Evolutionary conservation across 352 stramenopile genomes (phyloP).

Genomic region (Globisporangium perplexum): DNA sequence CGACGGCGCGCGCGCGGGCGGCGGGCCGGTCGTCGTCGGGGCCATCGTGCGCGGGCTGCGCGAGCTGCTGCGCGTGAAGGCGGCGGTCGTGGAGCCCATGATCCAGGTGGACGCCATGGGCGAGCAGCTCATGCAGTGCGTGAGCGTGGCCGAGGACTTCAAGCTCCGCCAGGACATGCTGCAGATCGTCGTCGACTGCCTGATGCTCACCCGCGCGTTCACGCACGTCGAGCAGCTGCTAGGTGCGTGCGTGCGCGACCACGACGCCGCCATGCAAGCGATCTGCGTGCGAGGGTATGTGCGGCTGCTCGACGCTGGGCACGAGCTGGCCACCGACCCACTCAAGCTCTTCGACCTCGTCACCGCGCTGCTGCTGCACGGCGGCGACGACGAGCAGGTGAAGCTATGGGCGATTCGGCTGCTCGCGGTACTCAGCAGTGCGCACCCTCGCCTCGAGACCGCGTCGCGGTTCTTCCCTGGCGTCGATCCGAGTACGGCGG

Average conservation of each 20-base stretch:
- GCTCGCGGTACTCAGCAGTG: conserved; percentile 18
- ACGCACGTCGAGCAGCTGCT: conserved; percentile 37
- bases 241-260: conserved; percentile 40
- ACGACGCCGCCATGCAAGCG: conserved; percentile 48
- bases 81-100: conserved; percentile 67
- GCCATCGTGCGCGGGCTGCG: conserved; percentile 62
- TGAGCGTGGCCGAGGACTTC: conserved; percentile 69
- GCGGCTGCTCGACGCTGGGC: conserved; percentile 32
- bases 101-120: conserved; percentile 76
- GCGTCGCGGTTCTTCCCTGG: conserved; percentile 20
- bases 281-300: conserved; percentile 55
- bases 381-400: conserved; percentile 23
- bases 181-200: conserved; percentile 65
- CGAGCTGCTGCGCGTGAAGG: conserved; percentile 49
- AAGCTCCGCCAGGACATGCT: conserved; percentile 73
- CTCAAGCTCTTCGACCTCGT: conserved; percentile 31
- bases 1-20: conserved; percentile 18
- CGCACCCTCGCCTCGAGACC: conserved; percentile 19
- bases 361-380: conserved; percentile 25
- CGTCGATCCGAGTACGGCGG: not conserved
- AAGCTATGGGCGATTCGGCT: conserved; percentile 27
- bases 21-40: conserved; percentile 44
- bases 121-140: conserved; percentile 72
- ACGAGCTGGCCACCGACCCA: conserved; percentile 10
- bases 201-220: conserved; percentile 35